Evolutionary conservation across 257 asterid species (phyloP).

Genomic region (Rauvolfia tetraphylla): DNA sequence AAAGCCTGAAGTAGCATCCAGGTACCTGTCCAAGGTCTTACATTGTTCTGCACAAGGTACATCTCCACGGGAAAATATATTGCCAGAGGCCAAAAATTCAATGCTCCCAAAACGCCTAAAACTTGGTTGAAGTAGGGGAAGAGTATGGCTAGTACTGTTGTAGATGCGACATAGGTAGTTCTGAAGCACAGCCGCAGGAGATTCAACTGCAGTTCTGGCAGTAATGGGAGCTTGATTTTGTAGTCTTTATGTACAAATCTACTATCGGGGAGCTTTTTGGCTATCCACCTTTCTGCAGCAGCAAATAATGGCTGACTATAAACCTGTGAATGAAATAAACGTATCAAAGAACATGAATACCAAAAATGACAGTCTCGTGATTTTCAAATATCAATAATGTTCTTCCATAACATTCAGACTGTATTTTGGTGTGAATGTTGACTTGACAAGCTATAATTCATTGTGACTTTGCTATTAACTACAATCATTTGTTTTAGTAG

Average conservation of each 20-base stretch:
- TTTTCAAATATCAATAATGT: too few species aligned
- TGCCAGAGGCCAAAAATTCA: constrained; percentile 68
- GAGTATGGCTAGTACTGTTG: constrained; percentile 47
- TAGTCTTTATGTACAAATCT: constrained; percentile 35
- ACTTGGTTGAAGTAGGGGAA: constrained; percentile 72
- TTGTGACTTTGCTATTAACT: too few species aligned
- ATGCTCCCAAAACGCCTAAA: constrained; percentile 60
- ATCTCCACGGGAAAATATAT: constrained; percentile 69
- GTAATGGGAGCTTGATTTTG: constrained; percentile 39
- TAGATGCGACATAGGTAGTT: constrained; percentile 53
- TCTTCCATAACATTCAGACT: too few species aligned
- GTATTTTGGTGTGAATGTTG: too few species aligned
- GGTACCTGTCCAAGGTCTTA: constrained; percentile 46
- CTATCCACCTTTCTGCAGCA: constrained; percentile 37
- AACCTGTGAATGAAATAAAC: constrained; percentile 29
- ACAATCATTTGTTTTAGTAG: too few species aligned
- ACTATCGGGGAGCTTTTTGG: constrained; percentile 31
- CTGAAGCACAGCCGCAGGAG: constrained; percentile 54
- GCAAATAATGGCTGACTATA: constrained; percentile 63
- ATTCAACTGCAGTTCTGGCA: constrained; percentile 46
- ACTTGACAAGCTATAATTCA: too few species aligned
- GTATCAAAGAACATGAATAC: neutral
- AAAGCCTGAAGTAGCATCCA: constrained; percentile 54
- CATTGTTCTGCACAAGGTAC: constrained; percentile 25
- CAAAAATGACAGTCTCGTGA: neutral